A percentile compares a stretch with the other conserved stretches of the same genome.
These are phyloP conservation scores for Straminergon stramineum DNA, from an alignment of 225 moss, liverwort and hornwort species.

Conservation along the genomic window DNA sequence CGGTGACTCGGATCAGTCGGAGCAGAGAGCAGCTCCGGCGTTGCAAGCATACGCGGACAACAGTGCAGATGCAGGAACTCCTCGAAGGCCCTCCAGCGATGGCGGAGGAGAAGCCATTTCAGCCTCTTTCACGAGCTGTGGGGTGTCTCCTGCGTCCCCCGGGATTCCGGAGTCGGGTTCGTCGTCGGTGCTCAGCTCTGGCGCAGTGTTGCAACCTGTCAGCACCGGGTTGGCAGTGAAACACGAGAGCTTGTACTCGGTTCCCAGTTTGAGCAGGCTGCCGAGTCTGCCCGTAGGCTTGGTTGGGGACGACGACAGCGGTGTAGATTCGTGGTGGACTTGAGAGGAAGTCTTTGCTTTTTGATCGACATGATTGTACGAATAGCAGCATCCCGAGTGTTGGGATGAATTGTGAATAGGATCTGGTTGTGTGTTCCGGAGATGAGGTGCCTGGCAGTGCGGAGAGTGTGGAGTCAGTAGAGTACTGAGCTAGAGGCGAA, in stretches of 20 bases:
- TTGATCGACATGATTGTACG: neutral
- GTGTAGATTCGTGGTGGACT: constrained; percentile 58
- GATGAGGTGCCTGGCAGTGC: neutral
- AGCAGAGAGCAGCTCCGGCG: constrained; percentile 8
- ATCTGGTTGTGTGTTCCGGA: neutral
- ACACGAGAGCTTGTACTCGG: constrained; percentile 19
- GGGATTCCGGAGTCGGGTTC: constrained; percentile 5
- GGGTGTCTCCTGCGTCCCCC: constrained; percentile 18
- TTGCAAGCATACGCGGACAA: constrained; percentile 17
- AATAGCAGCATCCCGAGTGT: neutral
- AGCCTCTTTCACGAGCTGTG: constrained; percentile 20
- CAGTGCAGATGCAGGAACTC: constrained; percentile 9
- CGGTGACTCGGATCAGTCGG: constrained; percentile 23
- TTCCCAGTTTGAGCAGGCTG: constrained; percentile 13
- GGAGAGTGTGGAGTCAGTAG: constrained; percentile 13
- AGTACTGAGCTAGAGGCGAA: neutral
- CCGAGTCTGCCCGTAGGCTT: constrained; percentile 34
- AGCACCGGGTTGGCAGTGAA: neutral
- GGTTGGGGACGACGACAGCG: constrained; percentile 35
- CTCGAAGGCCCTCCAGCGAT: constrained; percentile 6
- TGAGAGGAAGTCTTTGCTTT: constrained; percentile 5
- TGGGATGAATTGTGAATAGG: constrained; percentile 18
- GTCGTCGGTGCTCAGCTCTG: neutral
- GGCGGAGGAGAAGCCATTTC: constrained; percentile 18
- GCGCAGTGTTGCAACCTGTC: neutral